Evolutionary conservation across 257 asterid species (phyloP).

Genomic region (Cynanchum wilfordii): DNA sequence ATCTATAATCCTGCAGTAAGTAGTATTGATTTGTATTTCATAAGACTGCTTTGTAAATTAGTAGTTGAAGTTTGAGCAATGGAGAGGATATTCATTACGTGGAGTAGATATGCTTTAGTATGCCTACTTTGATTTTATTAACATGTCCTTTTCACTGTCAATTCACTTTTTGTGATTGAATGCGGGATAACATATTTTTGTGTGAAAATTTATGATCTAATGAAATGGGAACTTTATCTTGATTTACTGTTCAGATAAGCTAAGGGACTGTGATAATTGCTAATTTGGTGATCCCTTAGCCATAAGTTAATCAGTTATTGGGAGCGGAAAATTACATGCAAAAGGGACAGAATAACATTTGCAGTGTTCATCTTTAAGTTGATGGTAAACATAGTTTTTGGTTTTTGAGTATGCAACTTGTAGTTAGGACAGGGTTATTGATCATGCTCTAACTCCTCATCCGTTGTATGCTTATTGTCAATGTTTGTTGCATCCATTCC

Average conservation of each 20-base stretch:
- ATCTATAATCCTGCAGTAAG: constrained; percentile 83
- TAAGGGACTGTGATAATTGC: not conserved
- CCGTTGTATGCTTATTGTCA: not conserved
- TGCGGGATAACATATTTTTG: not conserved
- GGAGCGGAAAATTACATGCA: not conserved
- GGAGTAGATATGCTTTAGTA: not conserved
- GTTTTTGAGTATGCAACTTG: not conserved
- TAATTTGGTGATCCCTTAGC: not conserved
- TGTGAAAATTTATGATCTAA: not conserved
- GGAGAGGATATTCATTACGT: not conserved
- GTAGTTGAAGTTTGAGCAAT: not conserved
- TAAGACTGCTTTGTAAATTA: not conserved
- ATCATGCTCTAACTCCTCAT: not conserved
- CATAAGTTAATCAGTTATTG: not conserved
- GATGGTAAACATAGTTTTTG: not conserved
- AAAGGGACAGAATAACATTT: not conserved
- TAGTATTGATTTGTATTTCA: constrained; percentile 5
- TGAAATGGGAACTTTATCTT: not conserved
- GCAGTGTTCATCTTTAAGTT: not conserved
- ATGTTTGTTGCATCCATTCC: constrained; percentile 11
- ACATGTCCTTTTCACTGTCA: not conserved
- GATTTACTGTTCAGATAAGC: not conserved
- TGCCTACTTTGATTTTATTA: not conserved
- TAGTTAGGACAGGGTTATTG: not conserved
- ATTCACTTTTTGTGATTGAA: not conserved